A percentile compares a stretch with the other conserved stretches of the same genome.
These are phyloP conservation scores for Leccinum solheimii DNA, from an alignment of 1,284 basidiomycete species.

Conservation along the genomic window DNA sequence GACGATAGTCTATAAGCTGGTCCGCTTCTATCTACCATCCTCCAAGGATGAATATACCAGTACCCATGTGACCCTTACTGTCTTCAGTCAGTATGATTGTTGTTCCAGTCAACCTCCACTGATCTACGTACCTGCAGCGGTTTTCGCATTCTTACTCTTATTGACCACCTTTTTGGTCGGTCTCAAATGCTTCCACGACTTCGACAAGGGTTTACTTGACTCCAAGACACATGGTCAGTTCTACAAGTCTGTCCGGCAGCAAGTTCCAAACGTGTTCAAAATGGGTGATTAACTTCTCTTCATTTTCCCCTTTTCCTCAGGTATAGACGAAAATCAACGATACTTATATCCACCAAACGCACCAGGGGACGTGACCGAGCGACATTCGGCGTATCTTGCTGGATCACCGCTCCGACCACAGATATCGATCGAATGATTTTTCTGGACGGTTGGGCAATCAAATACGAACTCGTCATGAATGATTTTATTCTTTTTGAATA, in stretches of 20 bases:
- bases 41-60: conserved; percentile 57
- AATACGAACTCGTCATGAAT: conserved; percentile 2
- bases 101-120: neutral
- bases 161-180: conserved; percentile 73
- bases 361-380: conserved; percentile 49
- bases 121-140: conserved; percentile 44
- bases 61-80: conserved; percentile 72
- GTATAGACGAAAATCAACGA: conserved; percentile 49
- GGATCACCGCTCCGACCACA: conserved; percentile 39
- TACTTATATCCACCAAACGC: conserved; percentile 42
- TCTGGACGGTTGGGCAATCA: neutral
- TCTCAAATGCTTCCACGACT: conserved; percentile 75
- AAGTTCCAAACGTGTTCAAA: conserved; percentile 26
- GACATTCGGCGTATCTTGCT: conserved; percentile 31
- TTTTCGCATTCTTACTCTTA: conserved; percentile 71
- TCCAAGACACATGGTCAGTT: conserved; percentile 76
- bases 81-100: conserved; percentile 63
- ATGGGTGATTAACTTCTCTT: conserved; percentile 37
- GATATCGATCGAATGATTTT: conserved; percentile 51
- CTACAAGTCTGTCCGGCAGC: conserved; percentile 38
- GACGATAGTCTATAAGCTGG: conserved; percentile 71
- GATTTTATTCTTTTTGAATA: conserved; percentile 5
- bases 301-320: conserved; percentile 34
- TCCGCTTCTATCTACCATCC: conserved; percentile 69
- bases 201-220: conserved; percentile 67